These are phyloP conservation scores for Moesziomyces parantarcticus DNA, from an alignment of 1,284 basidiomycete genomes.

Conservation along the genomic window DNA sequence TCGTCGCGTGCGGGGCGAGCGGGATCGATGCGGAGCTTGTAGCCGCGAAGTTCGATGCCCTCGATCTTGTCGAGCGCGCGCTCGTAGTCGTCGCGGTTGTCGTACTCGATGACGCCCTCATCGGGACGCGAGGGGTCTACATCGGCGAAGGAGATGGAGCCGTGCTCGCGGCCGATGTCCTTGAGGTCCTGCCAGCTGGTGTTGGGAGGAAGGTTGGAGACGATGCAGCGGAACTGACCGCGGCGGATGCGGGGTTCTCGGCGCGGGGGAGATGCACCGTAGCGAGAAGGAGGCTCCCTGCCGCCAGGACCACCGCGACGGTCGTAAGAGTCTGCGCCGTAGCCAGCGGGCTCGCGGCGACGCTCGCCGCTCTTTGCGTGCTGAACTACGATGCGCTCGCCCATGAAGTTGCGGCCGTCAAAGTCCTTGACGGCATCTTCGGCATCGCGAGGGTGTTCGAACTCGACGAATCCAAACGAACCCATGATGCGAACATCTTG, in stretches of 20 bases:
- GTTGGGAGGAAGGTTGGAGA: constrained; percentile 81
- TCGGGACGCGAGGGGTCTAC: constrained; percentile 63
- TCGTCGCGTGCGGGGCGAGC: constrained; percentile 48
- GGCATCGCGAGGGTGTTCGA: constrained; percentile 65
- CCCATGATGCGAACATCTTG: constrained; percentile 65
- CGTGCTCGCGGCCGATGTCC: constrained; percentile 92
- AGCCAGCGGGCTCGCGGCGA: constrained; percentile 49
- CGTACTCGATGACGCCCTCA: constrained; percentile 66
- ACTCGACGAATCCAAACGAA: constrained; percentile 65
- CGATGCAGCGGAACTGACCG: constrained; percentile 61
- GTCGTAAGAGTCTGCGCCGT: constrained; percentile 42
- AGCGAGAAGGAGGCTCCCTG: constrained; percentile 36
- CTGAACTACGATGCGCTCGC: constrained; percentile 66
- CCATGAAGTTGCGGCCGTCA: constrained; percentile 64
- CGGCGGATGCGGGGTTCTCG: constrained; percentile 52
- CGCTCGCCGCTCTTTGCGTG: constrained; percentile 59
- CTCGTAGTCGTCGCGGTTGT: constrained; percentile 65
- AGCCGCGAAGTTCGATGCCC: constrained; percentile 64
- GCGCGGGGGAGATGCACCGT: constrained; percentile 46
- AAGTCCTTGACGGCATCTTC: constrained; percentile 66
- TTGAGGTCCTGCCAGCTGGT: constrained; percentile 98
- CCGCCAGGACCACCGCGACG: constrained; percentile 40
- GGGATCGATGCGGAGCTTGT: constrained; percentile 64
- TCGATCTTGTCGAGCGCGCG: constrained; percentile 64
- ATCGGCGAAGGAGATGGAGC: constrained; percentile 69